These are phyloP conservation scores for Sugiyamaella neomexicana DNA, from an alignment of 1,139 yeast species.

Conservation along the genomic window DNA sequence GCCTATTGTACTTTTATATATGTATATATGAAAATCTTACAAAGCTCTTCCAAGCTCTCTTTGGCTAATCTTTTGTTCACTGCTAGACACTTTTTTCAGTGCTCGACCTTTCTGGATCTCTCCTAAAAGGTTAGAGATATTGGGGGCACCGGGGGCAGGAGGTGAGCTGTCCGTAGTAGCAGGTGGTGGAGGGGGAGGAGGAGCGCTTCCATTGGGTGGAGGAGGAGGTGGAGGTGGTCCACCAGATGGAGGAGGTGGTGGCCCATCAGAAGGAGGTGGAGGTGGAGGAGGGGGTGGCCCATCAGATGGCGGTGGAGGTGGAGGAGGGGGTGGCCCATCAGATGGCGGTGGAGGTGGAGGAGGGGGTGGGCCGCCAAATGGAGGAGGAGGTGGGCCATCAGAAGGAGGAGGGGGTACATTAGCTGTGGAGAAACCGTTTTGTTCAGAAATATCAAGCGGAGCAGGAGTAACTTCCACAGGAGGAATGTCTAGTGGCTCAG, in stretches of 20 bases:
- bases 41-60: constrained; percentile 51
- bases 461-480: constrained; percentile 21
- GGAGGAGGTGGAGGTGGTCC: constrained; percentile 26
- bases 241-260: constrained; percentile 31
- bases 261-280: constrained; percentile 27
- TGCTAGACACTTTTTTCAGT: constrained; percentile 51
- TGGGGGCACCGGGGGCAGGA: constrained; percentile 39
- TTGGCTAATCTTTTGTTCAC: constrained; percentile 48
- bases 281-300: constrained; percentile 32
- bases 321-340: constrained; percentile 37
- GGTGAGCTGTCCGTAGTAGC: constrained; percentile 33
- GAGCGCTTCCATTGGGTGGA: constrained; percentile 30
- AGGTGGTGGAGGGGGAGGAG: constrained; percentile 43
- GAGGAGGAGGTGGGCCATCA: constrained; percentile 34
- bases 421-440: too few species aligned
- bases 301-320: constrained; percentile 41
- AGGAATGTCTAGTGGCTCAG: constrained; percentile 23
- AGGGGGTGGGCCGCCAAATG: too few species aligned
- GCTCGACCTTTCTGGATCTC: constrained; percentile 57
- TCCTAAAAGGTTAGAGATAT: constrained; percentile 52
- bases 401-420: too few species aligned
- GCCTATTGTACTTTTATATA: not conserved
- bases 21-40: too few species aligned
- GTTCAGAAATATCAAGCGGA: constrained; percentile 22
- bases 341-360: constrained; percentile 31